Evolutionary conservation across 2,329 filamentous ascomycete species (phyloP).

Genomic region (Diaporthe ilicicola): DNA sequence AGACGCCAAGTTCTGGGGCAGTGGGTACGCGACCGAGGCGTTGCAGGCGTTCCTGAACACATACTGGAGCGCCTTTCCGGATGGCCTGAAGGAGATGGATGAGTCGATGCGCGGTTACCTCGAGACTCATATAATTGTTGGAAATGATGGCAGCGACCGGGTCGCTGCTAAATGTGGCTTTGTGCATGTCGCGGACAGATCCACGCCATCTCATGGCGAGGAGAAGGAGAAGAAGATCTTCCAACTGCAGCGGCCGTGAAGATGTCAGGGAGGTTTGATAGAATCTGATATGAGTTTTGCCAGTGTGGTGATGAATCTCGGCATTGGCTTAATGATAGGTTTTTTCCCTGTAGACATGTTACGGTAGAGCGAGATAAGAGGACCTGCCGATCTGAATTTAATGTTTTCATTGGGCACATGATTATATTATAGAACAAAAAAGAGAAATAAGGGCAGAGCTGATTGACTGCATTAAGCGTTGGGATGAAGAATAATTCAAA

Average conservation of each 20-base stretch:
- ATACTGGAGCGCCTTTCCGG: constrained; percentile 6
- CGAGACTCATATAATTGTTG: constrained; percentile 11
- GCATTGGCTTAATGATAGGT: too few species aligned
- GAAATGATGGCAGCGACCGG: constrained; percentile 7
- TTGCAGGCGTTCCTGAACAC: constrained; percentile 1
- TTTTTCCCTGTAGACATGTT: too few species aligned
- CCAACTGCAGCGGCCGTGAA: constrained; percentile 6
- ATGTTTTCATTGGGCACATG: too few species aligned
- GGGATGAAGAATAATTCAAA: too few species aligned
- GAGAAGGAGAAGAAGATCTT: constrained; percentile 16
- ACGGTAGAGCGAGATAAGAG: too few species aligned
- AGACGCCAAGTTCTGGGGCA: constrained; percentile 3
- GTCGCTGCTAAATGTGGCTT: constrained; percentile 23
- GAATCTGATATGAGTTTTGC: background rate
- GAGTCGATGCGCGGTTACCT: background rate
- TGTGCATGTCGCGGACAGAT: constrained; percentile 8
- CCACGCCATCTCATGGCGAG: background rate
- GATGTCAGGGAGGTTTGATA: background rate
- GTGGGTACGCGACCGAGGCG: constrained; percentile 9
- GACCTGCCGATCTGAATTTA: too few species aligned
- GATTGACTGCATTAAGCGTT: too few species aligned
- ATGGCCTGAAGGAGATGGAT: background rate
- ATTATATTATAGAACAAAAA: too few species aligned
- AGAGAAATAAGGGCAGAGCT: too few species aligned
- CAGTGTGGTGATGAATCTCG: too few species aligned